Conservation (phyloP, 192 early-diverging fungal species). For the Coemansia sp. region DNA sequence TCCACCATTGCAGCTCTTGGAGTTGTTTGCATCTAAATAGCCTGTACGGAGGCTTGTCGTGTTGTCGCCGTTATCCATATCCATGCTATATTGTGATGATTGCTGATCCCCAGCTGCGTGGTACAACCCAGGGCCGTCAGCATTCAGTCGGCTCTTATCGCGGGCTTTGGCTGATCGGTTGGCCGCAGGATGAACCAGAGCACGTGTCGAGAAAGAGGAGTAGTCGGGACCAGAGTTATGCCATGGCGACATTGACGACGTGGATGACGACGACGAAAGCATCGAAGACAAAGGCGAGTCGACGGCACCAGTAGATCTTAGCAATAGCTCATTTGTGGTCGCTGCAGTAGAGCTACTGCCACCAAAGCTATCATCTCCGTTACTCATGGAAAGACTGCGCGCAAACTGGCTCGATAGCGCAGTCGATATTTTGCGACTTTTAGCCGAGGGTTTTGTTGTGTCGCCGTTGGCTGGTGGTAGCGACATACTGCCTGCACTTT, state of each 20-base stretch:
- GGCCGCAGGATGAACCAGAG: constrained; percentile 21
- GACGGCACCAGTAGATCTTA: background rate
- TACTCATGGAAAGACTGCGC: constrained; percentile 50
- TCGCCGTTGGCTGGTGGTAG: constrained; percentile 9
- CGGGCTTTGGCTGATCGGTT: constrained; percentile 35
- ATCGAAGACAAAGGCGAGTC: constrained; percentile 23
- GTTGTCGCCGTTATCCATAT: constrained; percentile 33
- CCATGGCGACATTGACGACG: background rate
- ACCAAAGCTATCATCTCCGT: background rate
- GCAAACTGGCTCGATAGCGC: constrained; percentile 56
- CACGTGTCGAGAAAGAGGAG: background rate
- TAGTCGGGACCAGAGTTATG: background rate
- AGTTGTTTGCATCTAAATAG: background rate
- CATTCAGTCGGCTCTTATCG: constrained; percentile 26
- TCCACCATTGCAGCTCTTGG: background rate
- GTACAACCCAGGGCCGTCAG: background rate
- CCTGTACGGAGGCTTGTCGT: background rate
- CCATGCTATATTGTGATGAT: constrained; percentile 25
- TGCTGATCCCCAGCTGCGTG: background rate
- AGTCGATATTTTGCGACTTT: constrained; percentile 43
- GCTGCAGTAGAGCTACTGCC: background rate
- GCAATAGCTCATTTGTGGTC: background rate
- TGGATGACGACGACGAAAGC: constrained; percentile 33
- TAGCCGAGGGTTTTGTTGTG: constrained; percentile 27
- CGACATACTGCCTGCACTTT: constrained; percentile 32